Base-by-base conservation (phyloP, 1,139 yeast species). In the Geotrichum bryndzae region DNA sequence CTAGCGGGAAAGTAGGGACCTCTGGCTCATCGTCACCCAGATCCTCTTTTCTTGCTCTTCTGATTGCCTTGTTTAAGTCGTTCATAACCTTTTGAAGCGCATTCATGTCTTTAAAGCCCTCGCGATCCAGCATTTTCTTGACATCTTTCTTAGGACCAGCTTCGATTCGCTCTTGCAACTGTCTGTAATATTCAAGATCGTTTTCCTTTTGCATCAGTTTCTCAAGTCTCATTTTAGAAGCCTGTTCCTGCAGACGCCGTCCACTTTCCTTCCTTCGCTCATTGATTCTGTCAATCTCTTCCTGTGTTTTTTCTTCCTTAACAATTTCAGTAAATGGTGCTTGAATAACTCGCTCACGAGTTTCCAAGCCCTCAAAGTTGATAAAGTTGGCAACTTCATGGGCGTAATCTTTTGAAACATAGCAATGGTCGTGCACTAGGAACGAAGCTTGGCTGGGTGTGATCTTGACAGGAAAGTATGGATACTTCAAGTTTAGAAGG, bases 191-290 rank as follows among this genome's bases (percentile, higher is more conserved):
- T 58, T 82, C 87, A 67, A 81, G 83, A 71, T 94, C 97, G 68
- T 87, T 84, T 68, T 91, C 95, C 67, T 90, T 90, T 70, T 90
- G 90, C 31, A 84, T 79, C 59, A 90, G 77, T 71, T 90, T 91
- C 70, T 92, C 97, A 6, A 84, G 74, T 63, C 99, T 79, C 68
- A 87, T 87, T 68, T 86, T 87, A 67, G 88, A 91, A 0, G 98
- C 98, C 74, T 91, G 97, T 69, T 90, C 96, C 74, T 94, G 98
- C 64, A 95, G 79, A 67, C 96, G 80, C 66, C 86, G 83, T 4
- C 97, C 98, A 67, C 89, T 90, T 72, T 92, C 97, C 68, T 84
- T 82, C 65, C 96, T 82, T 71, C 87, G 86, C 67, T 88, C 94
- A 1, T 94, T 86, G 66, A 90, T 92, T 51, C 82, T 76, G 27